Evolutionary conservation across 2,329 filamentous ascomycete species (phyloP).

Genomic region (Sarocladiaceae sp.): DNA sequence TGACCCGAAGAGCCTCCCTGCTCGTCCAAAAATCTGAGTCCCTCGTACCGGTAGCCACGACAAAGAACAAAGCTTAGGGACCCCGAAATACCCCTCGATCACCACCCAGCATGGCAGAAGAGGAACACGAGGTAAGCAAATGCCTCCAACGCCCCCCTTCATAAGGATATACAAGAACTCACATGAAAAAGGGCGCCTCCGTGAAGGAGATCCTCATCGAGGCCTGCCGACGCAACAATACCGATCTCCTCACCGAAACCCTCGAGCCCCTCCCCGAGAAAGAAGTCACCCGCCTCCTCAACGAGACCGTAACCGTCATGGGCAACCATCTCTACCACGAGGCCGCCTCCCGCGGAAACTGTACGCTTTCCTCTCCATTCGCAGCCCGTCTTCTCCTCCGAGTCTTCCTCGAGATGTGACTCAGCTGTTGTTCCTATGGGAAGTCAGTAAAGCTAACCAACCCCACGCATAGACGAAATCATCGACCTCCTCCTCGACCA

Average conservation of each 20-base stretch:
- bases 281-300: constrained; percentile 71
- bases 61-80: no score
- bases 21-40: no score
- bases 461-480: constrained; percentile 56
- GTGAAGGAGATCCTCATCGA: constrained; percentile 82
- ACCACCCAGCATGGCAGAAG: constrained; percentile 20
- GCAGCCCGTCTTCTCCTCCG: no score
- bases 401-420: no score
- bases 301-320: constrained; percentile 76
- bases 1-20: background rate
- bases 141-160: background rate
- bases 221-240: constrained; percentile 89
- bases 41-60: no score
- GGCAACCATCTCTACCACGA: constrained; percentile 88
- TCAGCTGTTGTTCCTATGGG: no score
- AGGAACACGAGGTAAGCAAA: constrained; percentile 29
- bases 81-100: no score
- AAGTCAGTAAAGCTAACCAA: no score
- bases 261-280: constrained; percentile 56
- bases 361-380: constrained; percentile 45
- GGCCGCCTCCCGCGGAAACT: constrained; percentile 78
- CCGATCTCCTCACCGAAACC: constrained; percentile 72
- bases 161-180: background rate
- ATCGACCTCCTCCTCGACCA: constrained; percentile 80
- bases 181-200: constrained; percentile 59